Conservation (phyloP, 148 eudicot species). For the Salicornia ramosissima region DNA sequence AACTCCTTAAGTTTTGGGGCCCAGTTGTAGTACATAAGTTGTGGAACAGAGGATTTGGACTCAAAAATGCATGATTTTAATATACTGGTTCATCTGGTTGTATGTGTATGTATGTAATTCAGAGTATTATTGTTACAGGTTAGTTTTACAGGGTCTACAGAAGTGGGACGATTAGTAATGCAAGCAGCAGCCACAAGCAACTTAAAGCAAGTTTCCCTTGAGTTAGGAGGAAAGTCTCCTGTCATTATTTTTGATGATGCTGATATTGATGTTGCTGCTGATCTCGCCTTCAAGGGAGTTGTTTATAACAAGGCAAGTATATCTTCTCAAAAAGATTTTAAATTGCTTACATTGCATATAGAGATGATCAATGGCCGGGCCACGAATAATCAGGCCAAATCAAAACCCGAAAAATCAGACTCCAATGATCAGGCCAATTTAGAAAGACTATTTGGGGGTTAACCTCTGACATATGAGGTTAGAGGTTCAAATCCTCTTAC, state of each 20-base stretch:
- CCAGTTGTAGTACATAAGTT: too few species aligned
- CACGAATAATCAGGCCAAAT: too few species aligned
- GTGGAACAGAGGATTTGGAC: too few species aligned
- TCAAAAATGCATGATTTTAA: too few species aligned
- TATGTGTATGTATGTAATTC: neutral
- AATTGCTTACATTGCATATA: neutral
- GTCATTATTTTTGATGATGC: conserved; percentile 78
- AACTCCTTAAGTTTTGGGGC: too few species aligned
- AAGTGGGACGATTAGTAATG: conserved; percentile 68
- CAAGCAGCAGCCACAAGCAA: conserved; percentile 81
- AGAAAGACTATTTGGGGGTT: too few species aligned
- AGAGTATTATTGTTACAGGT: conserved; percentile 32
- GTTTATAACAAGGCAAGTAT: conserved; percentile 55
- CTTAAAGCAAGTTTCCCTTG: conserved; percentile 66
- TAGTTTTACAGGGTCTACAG: conserved; percentile 84
- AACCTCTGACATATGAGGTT: too few species aligned
- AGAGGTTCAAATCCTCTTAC: too few species aligned
- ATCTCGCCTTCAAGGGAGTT: conserved; percentile 51
- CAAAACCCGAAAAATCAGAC: too few species aligned
- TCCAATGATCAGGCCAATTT: too few species aligned
- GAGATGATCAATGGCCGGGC: too few species aligned
- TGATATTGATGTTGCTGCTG: conserved; percentile 56
- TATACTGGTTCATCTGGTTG: too few species aligned
- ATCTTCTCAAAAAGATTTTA: neutral
- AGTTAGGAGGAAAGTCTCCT: conserved; percentile 89